Conservation (phyloP, 306 rosid species). For the Psophocarpus tetragonolobus region DNA sequence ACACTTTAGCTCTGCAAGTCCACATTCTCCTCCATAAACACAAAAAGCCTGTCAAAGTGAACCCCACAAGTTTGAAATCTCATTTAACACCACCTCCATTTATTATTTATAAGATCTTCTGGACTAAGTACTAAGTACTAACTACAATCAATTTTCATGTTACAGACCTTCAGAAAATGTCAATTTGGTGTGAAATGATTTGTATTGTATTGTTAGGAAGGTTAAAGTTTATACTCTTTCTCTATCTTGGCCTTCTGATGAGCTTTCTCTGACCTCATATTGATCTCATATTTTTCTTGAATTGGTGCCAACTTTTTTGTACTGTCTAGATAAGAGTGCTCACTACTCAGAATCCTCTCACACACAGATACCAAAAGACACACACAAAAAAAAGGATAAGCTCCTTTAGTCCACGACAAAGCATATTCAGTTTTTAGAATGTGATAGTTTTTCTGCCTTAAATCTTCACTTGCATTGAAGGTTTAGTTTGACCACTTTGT, state of each 20-base stretch:
- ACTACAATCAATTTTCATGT: constrained; percentile 52
- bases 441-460: not conserved
- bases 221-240: constrained; percentile 5
- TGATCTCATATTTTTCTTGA: constrained; percentile 19
- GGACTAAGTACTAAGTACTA: not conserved
- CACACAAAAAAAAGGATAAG: not conserved
- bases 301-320: constrained; percentile 26
- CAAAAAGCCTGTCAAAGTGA: constrained; percentile 53
- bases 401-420: not conserved
- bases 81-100: constrained; percentile 29
- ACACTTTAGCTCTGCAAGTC: constrained; percentile 54
- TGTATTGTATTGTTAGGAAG: constrained; percentile 12
- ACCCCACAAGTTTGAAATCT: constrained; percentile 74
- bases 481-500: constrained; percentile 13
- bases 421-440: not conserved
- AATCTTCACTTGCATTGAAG: constrained; percentile 22
- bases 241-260: not conserved
- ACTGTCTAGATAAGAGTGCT: constrained; percentile 30
- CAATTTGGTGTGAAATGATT: constrained; percentile 26
- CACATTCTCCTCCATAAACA: constrained; percentile 52
- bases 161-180: constrained; percentile 5
- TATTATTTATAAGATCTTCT: not conserved
- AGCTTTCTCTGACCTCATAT: constrained; percentile 30
- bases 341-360: constrained; percentile 27
- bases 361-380: not conserved